phyloP scores from a whole-genome alignment of 768 basidiomycete genomes.

The Russula ochroleuca region DNA sequence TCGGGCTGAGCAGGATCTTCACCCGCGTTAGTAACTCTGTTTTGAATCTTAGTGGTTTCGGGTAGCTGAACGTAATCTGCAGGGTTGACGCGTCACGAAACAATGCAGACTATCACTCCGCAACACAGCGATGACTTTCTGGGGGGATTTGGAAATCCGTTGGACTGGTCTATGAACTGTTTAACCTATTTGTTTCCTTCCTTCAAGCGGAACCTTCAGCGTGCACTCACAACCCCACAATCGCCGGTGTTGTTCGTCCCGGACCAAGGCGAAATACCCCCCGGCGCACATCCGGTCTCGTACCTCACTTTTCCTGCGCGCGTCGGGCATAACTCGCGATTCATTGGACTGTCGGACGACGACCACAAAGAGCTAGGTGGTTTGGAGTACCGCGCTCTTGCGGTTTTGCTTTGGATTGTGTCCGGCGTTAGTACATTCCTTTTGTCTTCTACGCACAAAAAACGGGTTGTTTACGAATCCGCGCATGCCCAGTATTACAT shows the following conservation, averaged over 20 bases:
- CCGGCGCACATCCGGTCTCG: conserved; percentile 33
- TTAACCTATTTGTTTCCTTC: conserved; percentile 56
- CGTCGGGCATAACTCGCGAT: conserved; percentile 77
- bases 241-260: conserved; percentile 42
- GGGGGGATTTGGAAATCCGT: conserved; percentile 12
- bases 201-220: conserved; percentile 48
- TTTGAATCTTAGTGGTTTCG: background rate
- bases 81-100: conserved; percentile 4
- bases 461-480: background rate
- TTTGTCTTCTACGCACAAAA: background rate
- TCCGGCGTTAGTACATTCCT: conserved; percentile 49
- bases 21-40: background rate
- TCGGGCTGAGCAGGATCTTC: background rate
- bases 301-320: conserved; percentile 33
- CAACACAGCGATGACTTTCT: conserved; percentile 16
- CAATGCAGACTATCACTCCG: conserved; percentile 7
- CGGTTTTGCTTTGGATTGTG: conserved; percentile 74
- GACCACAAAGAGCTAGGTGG: conserved; percentile 88
- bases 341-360: conserved; percentile 64
- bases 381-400: conserved; percentile 83
- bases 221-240: conserved; percentile 69
- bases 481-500: conserved; percentile 43
- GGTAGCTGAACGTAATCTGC: background rate
- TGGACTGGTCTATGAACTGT: conserved; percentile 33
- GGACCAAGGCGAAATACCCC: conserved; percentile 19